Conservation (phyloP, 2,329 filamentous ascomycete genomes). For the Fusarium chlamydosporum region DNA sequence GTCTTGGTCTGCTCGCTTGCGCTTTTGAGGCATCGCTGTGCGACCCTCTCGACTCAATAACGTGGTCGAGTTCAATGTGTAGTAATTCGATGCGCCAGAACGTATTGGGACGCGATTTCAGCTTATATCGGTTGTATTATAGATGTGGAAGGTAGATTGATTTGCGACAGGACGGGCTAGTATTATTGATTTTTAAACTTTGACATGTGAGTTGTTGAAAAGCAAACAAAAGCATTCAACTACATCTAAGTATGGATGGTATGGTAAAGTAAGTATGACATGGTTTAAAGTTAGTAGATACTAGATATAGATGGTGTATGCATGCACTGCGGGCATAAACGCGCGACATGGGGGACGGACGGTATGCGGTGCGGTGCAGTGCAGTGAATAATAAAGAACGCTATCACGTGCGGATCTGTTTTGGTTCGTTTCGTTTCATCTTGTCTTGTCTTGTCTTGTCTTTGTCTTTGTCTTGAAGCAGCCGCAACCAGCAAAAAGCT, state of each 20-base stretch:
- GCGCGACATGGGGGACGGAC: constrained; percentile 31
- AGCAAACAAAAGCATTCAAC: constrained; percentile 17
- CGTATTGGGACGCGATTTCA: not conserved
- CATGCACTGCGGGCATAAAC: constrained; percentile 15
- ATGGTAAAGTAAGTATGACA: not conserved
- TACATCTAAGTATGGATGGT: constrained; percentile 1
- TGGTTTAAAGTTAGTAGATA: not conserved
- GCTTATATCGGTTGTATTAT: not conserved
- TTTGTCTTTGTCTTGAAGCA: constrained; percentile 1
- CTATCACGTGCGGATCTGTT: constrained; percentile 39
- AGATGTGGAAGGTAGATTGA: not conserved
- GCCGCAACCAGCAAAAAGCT: not conserved
- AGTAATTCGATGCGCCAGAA: constrained; percentile 12
- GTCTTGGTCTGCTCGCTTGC: constrained; percentile 55
- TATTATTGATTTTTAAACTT: constrained; percentile 1
- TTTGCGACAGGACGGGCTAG: not conserved
- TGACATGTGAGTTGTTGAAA: constrained; percentile 6
- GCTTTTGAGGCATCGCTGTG: constrained; percentile 57
- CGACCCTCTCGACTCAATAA: constrained; percentile 31
- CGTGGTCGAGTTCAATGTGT: constrained; percentile 3
- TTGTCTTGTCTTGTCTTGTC: not conserved
- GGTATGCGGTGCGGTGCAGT: not conserved
- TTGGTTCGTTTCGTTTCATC: not conserved
- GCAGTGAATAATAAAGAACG: constrained; percentile 18
- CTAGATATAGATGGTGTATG: not conserved